A percentile compares a stretch with the other conserved stretches of the same genome.
Conservation (phyloP, 2,329 filamentous ascomycete species). For the Tolypocladium sp. region DNA sequence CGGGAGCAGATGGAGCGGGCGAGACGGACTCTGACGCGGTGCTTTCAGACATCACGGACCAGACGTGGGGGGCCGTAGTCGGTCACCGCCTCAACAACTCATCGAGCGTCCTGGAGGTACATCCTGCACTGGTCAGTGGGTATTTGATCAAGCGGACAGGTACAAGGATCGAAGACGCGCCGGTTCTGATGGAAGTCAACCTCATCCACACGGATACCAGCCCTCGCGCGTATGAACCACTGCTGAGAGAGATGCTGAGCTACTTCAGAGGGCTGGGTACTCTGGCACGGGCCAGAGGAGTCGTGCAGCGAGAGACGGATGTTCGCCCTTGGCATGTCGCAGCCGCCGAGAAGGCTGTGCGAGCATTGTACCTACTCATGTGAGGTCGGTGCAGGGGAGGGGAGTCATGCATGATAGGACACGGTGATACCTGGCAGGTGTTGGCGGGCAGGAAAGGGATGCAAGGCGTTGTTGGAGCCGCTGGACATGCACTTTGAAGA, state of each 20-base stretch:
- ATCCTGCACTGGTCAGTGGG: slow-evolving; percentile 51
- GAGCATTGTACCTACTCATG: slow-evolving; percentile 55
- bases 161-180: slow-evolving; percentile 44
- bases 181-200: slow-evolving; percentile 54
- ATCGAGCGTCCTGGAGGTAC: slow-evolving; percentile 42
- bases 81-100: slow-evolving; percentile 57
- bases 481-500: background rate
- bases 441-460: background rate
- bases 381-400: slow-evolving; percentile 24
- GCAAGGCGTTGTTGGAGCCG: background rate
- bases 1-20: slow-evolving; percentile 29
- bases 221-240: slow-evolving; percentile 48
- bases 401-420: background rate
- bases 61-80: slow-evolving; percentile 66
- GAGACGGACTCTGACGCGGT: slow-evolving; percentile 49
- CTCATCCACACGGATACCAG: slow-evolving; percentile 46
- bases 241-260: slow-evolving; percentile 61
- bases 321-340: slow-evolving; percentile 73
- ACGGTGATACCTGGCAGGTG: background rate
- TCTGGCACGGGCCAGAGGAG: slow-evolving; percentile 56
- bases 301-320: slow-evolving; percentile 48
- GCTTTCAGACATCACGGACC: slow-evolving; percentile 64
- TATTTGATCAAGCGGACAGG: slow-evolving; percentile 58
- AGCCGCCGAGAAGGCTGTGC: slow-evolving; percentile 58
- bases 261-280: slow-evolving; percentile 62